Evolutionary conservation across 2,329 filamentous ascomycete species (phyloP).

Genomic region (Fusarium euwallaceae): DNA sequence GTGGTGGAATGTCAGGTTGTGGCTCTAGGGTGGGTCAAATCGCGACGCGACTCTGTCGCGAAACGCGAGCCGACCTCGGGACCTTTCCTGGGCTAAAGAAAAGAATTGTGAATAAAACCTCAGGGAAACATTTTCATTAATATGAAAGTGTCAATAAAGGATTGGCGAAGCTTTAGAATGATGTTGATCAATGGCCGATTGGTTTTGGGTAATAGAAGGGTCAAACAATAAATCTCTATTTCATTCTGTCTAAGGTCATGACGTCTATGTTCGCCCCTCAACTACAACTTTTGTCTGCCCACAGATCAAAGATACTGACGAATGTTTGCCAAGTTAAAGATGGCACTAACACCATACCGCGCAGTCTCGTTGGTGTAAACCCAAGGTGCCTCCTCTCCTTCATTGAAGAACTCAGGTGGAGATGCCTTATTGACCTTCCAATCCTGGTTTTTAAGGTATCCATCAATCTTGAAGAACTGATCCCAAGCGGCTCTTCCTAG

Average conservation of each 20-base stretch:
- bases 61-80: neutral
- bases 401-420: slow-evolving; percentile 26
- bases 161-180: neutral
- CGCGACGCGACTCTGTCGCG: neutral
- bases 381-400: slow-evolving; percentile 29
- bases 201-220: neutral
- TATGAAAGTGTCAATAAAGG: neutral
- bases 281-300: neutral
- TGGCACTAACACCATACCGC: slow-evolving; percentile 27
- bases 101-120: neutral
- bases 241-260: neutral
- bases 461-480: slow-evolving; percentile 32
- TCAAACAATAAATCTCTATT: neutral
- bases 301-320: slow-evolving; percentile 13
- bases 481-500: slow-evolving; percentile 25
- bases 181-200: neutral
- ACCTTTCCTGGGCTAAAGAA: neutral
- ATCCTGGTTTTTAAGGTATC: slow-evolving; percentile 16
- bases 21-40: neutral
- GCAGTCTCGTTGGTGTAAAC: slow-evolving; percentile 31
- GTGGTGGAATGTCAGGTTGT: no score
- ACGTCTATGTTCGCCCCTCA: neutral
- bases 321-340: slow-evolving; percentile 33
- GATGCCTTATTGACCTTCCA: slow-evolving; percentile 12
- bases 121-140: neutral